These are phyloP conservation scores for Petunia hybrid DNA, from an alignment of 305 asterid species.

Conservation along the genomic window DNA sequence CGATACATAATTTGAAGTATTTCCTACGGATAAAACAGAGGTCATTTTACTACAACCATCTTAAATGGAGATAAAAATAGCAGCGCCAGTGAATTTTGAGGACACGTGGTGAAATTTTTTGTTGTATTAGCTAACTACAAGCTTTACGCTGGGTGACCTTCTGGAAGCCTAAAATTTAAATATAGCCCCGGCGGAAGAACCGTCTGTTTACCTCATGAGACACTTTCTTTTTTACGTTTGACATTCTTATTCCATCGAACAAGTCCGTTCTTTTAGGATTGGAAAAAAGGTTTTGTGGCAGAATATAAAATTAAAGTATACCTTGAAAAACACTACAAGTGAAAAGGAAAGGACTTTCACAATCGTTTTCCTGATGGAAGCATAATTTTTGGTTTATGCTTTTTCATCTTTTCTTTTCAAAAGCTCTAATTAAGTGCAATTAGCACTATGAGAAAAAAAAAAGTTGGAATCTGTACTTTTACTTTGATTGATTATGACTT, in stretches of 20 bases:
- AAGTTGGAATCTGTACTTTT: no score
- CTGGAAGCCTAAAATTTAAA: no score
- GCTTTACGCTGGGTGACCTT: no score
- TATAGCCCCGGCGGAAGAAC: no score
- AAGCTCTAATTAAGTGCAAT: background rate
- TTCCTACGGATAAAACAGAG: no score
- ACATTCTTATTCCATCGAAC: background rate
- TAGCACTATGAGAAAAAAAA: background rate
- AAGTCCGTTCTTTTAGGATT: constrained; percentile 8
- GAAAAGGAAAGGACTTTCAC: background rate
- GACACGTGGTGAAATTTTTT: no score
- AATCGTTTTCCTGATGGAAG: background rate
- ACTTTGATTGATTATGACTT: background rate
- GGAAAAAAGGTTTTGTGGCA: background rate
- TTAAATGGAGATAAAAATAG: no score
- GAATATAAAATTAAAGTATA: background rate
- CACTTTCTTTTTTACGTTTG: background rate
- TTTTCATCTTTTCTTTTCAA: background rate
- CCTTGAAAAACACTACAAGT: background rate
- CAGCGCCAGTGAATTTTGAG: no score
- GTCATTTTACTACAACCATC: no score
- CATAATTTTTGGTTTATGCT: background rate
- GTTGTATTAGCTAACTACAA: no score
- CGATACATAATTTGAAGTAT: no score
- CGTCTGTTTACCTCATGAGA: background rate